Conservation (phyloP, 176 grass and related monocot genomes). For the Phragmites australis region DNA sequence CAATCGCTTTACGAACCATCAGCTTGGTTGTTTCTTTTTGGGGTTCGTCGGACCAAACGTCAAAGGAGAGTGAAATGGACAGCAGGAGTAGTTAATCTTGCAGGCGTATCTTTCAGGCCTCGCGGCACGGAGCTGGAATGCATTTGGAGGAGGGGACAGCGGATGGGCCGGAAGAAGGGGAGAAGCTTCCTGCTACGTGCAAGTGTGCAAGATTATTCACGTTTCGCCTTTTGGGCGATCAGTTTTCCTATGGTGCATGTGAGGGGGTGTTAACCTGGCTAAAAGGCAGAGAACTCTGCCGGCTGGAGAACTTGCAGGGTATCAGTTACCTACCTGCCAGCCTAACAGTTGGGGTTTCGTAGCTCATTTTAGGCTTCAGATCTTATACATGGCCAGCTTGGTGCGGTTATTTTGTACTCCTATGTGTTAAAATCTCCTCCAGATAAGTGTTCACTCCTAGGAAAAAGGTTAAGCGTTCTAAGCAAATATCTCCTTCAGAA, state of each 20-base stretch:
- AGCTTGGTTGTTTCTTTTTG: not conserved
- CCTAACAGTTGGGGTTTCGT: slow-evolving; percentile 49
- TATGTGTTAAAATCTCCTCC: too few species aligned
- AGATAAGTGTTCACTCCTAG: too few species aligned
- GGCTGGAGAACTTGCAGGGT: slow-evolving; percentile 5
- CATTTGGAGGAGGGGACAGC: slow-evolving; percentile 43
- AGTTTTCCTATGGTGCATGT: slow-evolving; percentile 24
- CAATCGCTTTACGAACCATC: slow-evolving; percentile 19
- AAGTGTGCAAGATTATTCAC: slow-evolving; percentile 9
- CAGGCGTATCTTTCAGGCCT: slow-evolving; percentile 40
- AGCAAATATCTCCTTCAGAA: too few species aligned
- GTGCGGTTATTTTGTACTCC: not conserved
- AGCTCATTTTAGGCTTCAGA: slow-evolving; percentile 17
- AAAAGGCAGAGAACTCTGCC: slow-evolving; percentile 18
- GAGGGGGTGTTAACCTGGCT: slow-evolving; percentile 24
- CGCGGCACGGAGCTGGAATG: slow-evolving; percentile 50
- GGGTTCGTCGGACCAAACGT: slow-evolving; percentile 36
- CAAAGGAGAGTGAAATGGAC: slow-evolving; percentile 44
- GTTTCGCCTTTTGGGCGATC: slow-evolving; percentile 4
- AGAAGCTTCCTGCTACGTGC: slow-evolving; percentile 41
- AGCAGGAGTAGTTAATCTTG: slow-evolving; percentile 31
- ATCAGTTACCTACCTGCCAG: slow-evolving; percentile 15
- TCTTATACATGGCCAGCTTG: not conserved
- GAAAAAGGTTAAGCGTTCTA: too few species aligned
- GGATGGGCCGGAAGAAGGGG: slow-evolving; percentile 35